A percentile compares a stretch with the other conserved stretches of the same genome.
These are phyloP conservation scores for Neurospora sp. DNA, from an alignment of 495 filamentous ascomycete species.

Conservation along the genomic window DNA sequence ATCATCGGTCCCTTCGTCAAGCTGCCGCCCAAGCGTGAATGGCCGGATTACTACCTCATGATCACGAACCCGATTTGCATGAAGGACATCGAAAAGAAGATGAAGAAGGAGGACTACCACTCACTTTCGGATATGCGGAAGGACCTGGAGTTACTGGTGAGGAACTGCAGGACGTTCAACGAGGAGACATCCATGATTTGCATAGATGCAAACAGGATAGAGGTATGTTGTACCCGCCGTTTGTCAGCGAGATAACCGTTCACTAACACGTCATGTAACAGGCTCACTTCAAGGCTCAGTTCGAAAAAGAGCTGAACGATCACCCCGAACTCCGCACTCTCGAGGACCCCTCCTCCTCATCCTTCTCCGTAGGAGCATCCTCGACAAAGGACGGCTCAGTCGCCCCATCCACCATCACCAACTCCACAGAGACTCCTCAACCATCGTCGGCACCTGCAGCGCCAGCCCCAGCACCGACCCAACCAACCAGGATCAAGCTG, in stretches of 20 bases:
- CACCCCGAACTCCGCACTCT: constrained; percentile 67
- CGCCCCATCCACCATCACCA: constrained; percentile 50
- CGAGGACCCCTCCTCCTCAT: constrained; percentile 34
- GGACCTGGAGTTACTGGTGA: constrained; percentile 75
- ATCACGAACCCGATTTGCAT: constrained; percentile 88
- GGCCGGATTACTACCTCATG: constrained; percentile 88
- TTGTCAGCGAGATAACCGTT: neutral
- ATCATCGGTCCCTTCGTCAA: constrained; percentile 94
- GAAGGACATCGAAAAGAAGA: constrained; percentile 84
- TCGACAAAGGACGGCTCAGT: constrained; percentile 53
- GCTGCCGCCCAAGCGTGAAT: constrained; percentile 74
- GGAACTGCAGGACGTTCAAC: constrained; percentile 90
- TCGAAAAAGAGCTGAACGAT: constrained; percentile 57
- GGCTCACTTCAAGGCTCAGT: constrained; percentile 55
- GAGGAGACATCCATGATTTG: constrained; percentile 87
- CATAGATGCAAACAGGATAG: constrained; percentile 84
- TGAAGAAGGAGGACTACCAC: constrained; percentile 87
- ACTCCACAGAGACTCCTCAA: constrained; percentile 50
- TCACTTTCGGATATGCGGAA: constrained; percentile 66
- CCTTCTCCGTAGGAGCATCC: constrained; percentile 3
- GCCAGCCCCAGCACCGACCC: constrained; percentile 17
- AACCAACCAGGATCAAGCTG: constrained; percentile 40
- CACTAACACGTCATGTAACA: constrained; percentile 29
- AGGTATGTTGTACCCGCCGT: constrained; percentile 43
- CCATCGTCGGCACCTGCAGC: constrained; percentile 23